Percentiles rank a stretch among this genome's conserved stretches.
Evolutionary conservation across 2,329 filamentous ascomycete species (phyloP).

Genomic region (Pestalotiopsis sp.): DNA sequence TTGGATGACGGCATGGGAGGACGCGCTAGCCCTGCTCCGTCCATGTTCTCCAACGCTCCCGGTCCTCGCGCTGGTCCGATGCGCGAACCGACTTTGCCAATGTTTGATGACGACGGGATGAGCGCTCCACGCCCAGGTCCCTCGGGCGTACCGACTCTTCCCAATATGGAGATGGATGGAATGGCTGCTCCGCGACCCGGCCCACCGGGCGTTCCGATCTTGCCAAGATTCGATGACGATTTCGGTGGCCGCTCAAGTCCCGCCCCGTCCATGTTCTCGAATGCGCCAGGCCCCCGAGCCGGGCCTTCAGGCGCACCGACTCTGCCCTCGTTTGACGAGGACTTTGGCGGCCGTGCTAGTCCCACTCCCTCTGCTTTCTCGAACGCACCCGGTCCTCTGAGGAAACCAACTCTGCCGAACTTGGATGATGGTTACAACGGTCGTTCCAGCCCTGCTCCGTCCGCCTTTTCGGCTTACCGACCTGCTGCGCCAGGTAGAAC

Average conservation of each 20-base stretch:
- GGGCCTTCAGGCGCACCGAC: conserved; percentile 22
- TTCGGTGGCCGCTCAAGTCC: conserved; percentile 34
- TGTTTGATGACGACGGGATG: conserved; percentile 23
- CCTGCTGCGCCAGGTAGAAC: conserved; percentile 11
- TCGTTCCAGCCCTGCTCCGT: conserved; percentile 37
- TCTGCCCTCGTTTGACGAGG: conserved; percentile 2
- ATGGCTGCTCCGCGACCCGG: background rate
- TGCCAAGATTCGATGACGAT: conserved; percentile 10
- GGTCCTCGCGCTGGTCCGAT: background rate
- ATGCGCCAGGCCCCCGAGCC: conserved; percentile 14
- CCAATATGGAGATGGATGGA: background rate
- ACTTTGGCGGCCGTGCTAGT: conserved; percentile 12
- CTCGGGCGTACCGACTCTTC: conserved; percentile 1
- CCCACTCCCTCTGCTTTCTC: conserved; percentile 32
- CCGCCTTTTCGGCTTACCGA: conserved; percentile 22
- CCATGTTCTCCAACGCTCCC: conserved; percentile 11
- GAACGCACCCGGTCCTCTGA: conserved; percentile 15
- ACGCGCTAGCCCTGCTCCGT: conserved; percentile 31
- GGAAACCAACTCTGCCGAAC: conserved; percentile 15
- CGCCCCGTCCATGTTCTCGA: conserved; percentile 31
- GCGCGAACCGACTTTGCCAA: conserved; percentile 12
- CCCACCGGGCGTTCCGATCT: conserved; percentile 25
- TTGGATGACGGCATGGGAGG: conserved; percentile 7
- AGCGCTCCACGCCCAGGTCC: background rate
- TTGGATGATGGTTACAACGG: conserved; percentile 28